These are phyloP conservation scores for Neolentinus lepideus DNA, from an alignment of 1,284 basidiomycete species.

Conservation along the genomic window DNA sequence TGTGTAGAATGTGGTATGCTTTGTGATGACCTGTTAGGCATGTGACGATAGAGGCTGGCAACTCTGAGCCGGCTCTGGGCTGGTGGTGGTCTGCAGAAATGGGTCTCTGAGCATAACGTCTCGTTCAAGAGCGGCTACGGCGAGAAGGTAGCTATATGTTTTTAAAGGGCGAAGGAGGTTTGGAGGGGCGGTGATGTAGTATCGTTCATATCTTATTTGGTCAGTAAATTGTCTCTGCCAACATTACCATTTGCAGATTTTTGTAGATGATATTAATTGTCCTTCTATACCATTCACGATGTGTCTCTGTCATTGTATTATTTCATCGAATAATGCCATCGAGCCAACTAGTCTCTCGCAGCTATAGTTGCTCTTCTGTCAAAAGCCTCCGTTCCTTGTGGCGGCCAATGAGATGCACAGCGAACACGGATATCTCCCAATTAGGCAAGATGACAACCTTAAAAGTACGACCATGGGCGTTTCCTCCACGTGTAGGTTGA, in stretches of 20 bases:
- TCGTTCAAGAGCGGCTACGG: background rate
- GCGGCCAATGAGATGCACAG: background rate
- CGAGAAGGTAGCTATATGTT: background rate
- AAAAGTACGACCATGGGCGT: background rate
- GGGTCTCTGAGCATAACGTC: background rate
- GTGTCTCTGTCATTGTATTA: too few species aligned
- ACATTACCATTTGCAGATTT: too few species aligned
- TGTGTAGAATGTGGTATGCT: background rate
- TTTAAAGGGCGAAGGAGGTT: background rate
- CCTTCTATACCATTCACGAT: too few species aligned
- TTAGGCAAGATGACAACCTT: background rate
- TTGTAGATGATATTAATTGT: too few species aligned
- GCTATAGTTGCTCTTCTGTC: background rate
- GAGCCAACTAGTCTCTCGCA: too few species aligned
- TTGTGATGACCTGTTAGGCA: background rate
- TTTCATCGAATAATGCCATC: too few species aligned
- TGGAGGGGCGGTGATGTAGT: background rate
- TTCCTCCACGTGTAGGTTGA: background rate
- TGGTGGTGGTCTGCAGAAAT: background rate
- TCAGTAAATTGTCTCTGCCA: too few species aligned
- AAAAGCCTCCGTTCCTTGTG: background rate
- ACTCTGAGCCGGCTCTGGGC: background rate
- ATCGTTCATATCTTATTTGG: background rate
- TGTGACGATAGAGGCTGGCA: background rate
- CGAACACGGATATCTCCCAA: background rate